These are phyloP conservation scores for barrel medic (Medicago truncatula) DNA, from an alignment of 306 rosid species.

Conservation along the genomic window DNA sequence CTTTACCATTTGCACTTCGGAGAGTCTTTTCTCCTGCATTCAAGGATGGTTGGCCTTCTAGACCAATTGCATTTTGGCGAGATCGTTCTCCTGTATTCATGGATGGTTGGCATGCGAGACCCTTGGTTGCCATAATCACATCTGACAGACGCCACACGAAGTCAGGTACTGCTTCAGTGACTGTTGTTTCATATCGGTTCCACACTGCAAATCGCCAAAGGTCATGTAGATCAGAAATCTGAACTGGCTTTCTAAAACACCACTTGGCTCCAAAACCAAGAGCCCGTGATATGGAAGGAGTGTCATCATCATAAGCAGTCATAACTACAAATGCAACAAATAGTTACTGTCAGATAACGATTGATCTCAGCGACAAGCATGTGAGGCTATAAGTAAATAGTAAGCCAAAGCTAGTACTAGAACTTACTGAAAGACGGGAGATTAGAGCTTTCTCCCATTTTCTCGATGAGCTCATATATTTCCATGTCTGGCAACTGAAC, in stretches of 20 bases:
- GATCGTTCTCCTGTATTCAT: constrained; percentile 11
- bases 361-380: not conserved
- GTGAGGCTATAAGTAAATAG: constrained; percentile 5
- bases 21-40: constrained; percentile 7
- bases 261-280: constrained; percentile 46
- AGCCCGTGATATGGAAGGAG: constrained; percentile 22
- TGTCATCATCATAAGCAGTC: constrained; percentile 44
- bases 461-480: constrained; percentile 41
- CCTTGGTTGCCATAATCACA: not conserved
- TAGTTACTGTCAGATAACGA: constrained; percentile 10
- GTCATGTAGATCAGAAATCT: constrained; percentile 29
- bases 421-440: constrained; percentile 54
- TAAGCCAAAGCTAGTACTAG: constrained; percentile 28
- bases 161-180: not conserved
- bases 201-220: constrained; percentile 49
- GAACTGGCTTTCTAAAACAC: constrained; percentile 41
- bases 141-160: not conserved
- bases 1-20: constrained; percentile 24
- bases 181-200: constrained; percentile 2
- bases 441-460: constrained; percentile 32
- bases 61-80: constrained; percentile 2
- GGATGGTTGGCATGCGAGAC: not conserved
- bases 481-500: constrained; percentile 53
- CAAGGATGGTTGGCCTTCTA: not conserved
- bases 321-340: constrained; percentile 43